Percentiles rank a stretch among this genome's conserved stretches.
These are phyloP conservation scores for Blastocladiella emersonii DNA, from an alignment of 371 early-diverging fungal genomes.

Conservation along the genomic window DNA sequence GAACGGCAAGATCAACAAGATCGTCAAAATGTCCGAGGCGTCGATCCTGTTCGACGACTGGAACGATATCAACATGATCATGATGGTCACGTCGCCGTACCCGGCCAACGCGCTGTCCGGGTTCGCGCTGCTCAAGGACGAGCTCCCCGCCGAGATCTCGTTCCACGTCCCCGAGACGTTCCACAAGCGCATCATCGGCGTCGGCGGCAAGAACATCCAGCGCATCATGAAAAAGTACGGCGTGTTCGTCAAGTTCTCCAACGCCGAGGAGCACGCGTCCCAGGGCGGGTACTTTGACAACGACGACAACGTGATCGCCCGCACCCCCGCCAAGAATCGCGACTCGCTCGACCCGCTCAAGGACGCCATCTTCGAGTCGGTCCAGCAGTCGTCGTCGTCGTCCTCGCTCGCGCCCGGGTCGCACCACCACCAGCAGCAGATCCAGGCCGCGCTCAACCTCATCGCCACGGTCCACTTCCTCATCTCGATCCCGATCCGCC, in stretches of 20 bases:
- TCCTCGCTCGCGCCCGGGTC: not conserved
- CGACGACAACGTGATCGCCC: constrained; percentile 68
- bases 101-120: constrained; percentile 49
- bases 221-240: constrained; percentile 90
- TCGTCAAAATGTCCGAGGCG: constrained; percentile 61
- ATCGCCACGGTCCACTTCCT: not conserved
- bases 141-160: constrained; percentile 69
- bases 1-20: constrained; percentile 86
- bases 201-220: constrained; percentile 87
- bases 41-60: constrained; percentile 39
- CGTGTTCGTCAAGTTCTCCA: constrained; percentile 86
- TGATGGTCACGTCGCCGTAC: constrained; percentile 47
- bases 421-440: too few relatives aligned
- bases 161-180: constrained; percentile 77
- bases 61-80: constrained; percentile 61
- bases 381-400: constrained; percentile 15
- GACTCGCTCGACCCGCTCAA: constrained; percentile 50
- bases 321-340: constrained; percentile 75
- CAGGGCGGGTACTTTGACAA: constrained; percentile 68
- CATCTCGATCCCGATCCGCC: constrained; percentile 8
- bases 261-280: constrained; percentile 58
- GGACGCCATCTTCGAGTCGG: constrained; percentile 53
- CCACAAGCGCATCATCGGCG: constrained; percentile 90
- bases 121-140: constrained; percentile 55
- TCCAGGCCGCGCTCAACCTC: too few relatives aligned